Evolutionary conservation across 192 early-diverging fungal species (phyloP), one percentile per base, ranked within the genome.

Genomic region (Umbelopsis vinacea): DNA sequence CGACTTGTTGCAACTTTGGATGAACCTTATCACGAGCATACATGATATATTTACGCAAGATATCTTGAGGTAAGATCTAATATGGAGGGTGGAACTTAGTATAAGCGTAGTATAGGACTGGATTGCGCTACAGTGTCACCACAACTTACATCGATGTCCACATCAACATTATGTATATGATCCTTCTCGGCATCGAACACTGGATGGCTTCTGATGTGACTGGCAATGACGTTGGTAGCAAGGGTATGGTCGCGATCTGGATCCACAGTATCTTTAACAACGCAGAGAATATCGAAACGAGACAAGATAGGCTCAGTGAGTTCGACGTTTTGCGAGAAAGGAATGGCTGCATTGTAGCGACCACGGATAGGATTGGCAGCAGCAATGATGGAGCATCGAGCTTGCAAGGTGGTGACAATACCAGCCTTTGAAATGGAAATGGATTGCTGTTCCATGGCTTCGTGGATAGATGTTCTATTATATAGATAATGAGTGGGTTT

Each of bases 221-320:
- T 93, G 77, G 92, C 90, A 66, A 98, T 90, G 19, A 99, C 97
- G 85, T 97, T 97, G 66, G 91, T 88, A 50, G 95, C 97, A 12
- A 99, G 85, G 67, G 89, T 83, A 72, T 96, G 93, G 79, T 99
- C 97, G 52, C 85, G 79, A n/a, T 93, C 86, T 0, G 96, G 94
- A 70, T 99, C 93, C 52, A 96, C 91, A 54, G 87, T 87, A 82
- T 99, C 97, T 71, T 94, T 89, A 29, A 99, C 96, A 10, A 99
- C 97, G 76, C 95, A 97, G 1, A 99, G 87, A 2, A 97, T 88
- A 83, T 99, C 97, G 71, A 99, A 99, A 77, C 97, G 96, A 24
- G 97, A 99, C 74, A 99, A 75, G 74, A 99, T 99, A 19, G 97
- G 97, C 75, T 99, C 97, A 0, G 97, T 99, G 71, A 99, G 83